Percentiles rank a stretch among this genome's conserved stretches.
Evolutionary conservation across 2,329 filamentous ascomycete species (phyloP).

Genomic region (Aureobasidium pullulans): DNA sequence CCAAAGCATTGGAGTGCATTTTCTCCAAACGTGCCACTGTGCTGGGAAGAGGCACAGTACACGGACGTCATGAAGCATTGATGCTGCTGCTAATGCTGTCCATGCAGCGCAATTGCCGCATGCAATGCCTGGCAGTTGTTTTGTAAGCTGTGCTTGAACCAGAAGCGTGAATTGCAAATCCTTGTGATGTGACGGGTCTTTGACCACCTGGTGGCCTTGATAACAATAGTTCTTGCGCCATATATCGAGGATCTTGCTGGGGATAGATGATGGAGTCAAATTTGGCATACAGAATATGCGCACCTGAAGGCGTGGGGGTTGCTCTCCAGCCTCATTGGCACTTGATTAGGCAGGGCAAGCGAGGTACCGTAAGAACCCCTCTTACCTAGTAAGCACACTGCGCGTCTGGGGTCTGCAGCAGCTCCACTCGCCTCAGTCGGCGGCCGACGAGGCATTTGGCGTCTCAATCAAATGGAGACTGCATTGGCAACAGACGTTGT

Average conservation of each 20-base stretch:
- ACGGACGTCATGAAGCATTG: conserved; percentile 12
- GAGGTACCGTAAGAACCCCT: conserved; percentile 3
- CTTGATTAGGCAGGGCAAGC: conserved; percentile 10
- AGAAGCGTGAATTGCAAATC: conserved; percentile 1
- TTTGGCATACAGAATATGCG: neutral
- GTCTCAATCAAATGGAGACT: neutral
- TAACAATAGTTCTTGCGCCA: conserved; percentile 7
- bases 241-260: neutral
- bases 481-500: neutral
- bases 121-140: neutral
- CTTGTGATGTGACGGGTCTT: conserved; percentile 5
- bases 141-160: neutral
- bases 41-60: conserved; percentile 4
- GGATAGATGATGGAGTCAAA: neutral
- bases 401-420: neutral
- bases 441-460: neutral
- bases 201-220: conserved; percentile 6
- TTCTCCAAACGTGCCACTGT: conserved; percentile 7
- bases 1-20: conserved; percentile 1
- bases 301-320: conserved; percentile 6
- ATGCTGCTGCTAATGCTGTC: neutral
- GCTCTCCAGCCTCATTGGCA: conserved; percentile 7
- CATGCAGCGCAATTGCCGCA: neutral
- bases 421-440: neutral
- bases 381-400: neutral